Evolutionary conservation across 371 early-diverging fungal species (phyloP).

Genomic region (Syncephalastrum sp.): DNA sequence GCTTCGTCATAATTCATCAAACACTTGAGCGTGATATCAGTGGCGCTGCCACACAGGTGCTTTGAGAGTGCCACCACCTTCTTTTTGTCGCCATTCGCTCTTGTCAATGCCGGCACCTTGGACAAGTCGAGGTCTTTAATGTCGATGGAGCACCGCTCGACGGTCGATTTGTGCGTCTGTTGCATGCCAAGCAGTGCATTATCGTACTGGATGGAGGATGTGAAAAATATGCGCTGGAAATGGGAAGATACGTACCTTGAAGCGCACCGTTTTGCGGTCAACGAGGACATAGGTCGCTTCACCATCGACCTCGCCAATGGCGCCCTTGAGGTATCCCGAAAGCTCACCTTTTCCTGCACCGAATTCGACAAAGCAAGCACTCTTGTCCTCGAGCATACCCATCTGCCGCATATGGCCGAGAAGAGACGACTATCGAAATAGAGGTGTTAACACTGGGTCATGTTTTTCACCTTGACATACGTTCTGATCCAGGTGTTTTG

Average conservation of each 20-base stretch:
- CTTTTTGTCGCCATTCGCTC: conserved; percentile 31
- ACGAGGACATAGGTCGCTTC: conserved; percentile 65
- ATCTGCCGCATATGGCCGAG: conserved; percentile 72
- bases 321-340: conserved; percentile 56
- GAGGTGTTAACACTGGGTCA: background rate
- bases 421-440: conserved; percentile 61
- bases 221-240: background rate
- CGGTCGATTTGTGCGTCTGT: conserved; percentile 28
- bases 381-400: conserved; percentile 58
- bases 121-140: conserved; percentile 79
- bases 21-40: conserved; percentile 83
- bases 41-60: conserved; percentile 93
- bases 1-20: conserved; percentile 58
- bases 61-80: conserved; percentile 78
- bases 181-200: conserved; percentile 32
- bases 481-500: conserved; percentile 73
- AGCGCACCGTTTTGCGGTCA: conserved; percentile 77
- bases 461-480: conserved; percentile 13
- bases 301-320: conserved; percentile 56
- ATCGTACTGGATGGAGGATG: conserved; percentile 34
- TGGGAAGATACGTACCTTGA: conserved; percentile 47
- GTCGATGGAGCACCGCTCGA: conserved; percentile 74
- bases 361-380: conserved; percentile 74
- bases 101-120: conserved; percentile 38
- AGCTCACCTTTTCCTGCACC: conserved; percentile 83